A percentile compares a stretch with the other conserved stretches of the same genome.
Conservation (phyloP, 148 eudicot species). For the Rhododendron henanense region DNA sequence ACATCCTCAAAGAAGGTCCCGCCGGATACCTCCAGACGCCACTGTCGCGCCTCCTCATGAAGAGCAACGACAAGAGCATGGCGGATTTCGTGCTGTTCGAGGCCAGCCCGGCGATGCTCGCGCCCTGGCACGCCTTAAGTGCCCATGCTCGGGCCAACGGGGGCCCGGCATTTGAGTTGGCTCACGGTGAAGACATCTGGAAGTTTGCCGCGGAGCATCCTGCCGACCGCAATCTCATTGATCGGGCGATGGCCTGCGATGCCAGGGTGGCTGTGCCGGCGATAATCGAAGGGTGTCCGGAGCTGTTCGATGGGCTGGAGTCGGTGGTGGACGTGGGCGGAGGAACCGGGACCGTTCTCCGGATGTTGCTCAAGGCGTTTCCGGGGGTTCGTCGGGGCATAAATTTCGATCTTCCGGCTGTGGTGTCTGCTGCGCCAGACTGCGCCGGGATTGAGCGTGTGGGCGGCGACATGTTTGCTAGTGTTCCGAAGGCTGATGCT, state of each 20-base stretch:
- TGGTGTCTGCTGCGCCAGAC: conserved; percentile 26
- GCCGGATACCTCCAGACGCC: conserved; percentile 40
- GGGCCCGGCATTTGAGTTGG: conserved; percentile 30
- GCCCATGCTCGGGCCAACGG: conserved; percentile 18
- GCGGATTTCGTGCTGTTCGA: conserved; percentile 37
- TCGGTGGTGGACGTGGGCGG: conserved; percentile 76
- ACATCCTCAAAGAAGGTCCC: conserved; percentile 31
- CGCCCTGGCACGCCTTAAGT: conserved; percentile 51
- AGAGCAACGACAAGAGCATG: conserved; percentile 31
- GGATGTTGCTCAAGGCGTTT: conserved; percentile 35
- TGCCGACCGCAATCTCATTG: conserved; percentile 39
- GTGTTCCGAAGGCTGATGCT: conserved; percentile 26
- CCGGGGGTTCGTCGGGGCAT: conserved; percentile 52
- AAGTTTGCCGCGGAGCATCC: conserved; percentile 29
- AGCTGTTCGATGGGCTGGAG: conserved; percentile 38
- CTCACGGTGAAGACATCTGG: conserved; percentile 58
- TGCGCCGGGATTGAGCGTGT: conserved; percentile 39
- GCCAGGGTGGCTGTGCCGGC: conserved; percentile 34
- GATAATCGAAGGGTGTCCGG: conserved; percentile 33
- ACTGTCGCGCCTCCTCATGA: conserved; percentile 42
- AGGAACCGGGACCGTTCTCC: conserved; percentile 50
- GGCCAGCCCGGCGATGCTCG: conserved; percentile 44
- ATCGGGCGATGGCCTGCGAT: conserved; percentile 62
- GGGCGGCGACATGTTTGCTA: conserved; percentile 55
- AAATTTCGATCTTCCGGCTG: conserved; percentile 69